Evolutionary conservation across 2,329 filamentous ascomycete genomes (phyloP), one percentile per base, ranked within the genome.

Genomic region (Verticillium longisporum): DNA sequence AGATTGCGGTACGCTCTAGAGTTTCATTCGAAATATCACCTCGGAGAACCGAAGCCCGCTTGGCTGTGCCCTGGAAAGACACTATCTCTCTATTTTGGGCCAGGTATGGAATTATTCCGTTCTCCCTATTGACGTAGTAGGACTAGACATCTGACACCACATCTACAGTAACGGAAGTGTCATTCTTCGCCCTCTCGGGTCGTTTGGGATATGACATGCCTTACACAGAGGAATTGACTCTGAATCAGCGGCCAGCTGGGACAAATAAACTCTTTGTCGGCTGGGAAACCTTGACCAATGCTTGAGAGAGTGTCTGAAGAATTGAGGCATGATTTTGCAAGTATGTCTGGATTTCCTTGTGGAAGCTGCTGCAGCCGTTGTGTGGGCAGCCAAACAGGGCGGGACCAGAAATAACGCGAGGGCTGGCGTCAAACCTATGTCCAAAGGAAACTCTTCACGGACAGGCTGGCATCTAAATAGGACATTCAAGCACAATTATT

Each of bases 21-120:
- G 54, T 68, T 70, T 34, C 68, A 70, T 50, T 55, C 68, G 6
- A 59, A 64, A 45, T 68, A 64, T 59, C 60, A 61, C 32, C 61
- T 63, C 41, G 63, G 60, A 45, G 61, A 55, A 21, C 59, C 53
- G 10, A 60, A 63, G 18, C 68, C 68, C 2, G 59, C 50, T 3
- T 67, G 65, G 68, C 57, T 69, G 3, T 69, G 67, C 59, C 45
- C 53, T 13, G 65, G 68, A 7, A 56, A 34, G 11, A 15, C 55
- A 38, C 38, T n/a, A n/a, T 66, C n/a, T 41, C 59, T 53, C 50
- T 59, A 15, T 21, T 21, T 21, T 50, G 41, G 41, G 41, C 41
- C 41, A 50, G 41, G 41, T 50, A 50, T 50, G 41, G 15, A 50
- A 50, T 2, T 4, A 10, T n/a, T 4, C 41, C 14, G 7, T 50